A percentile compares a stretch with the other conserved stretches of the same genome.
Conservation (phyloP, 768 basidiomycete genomes). For the Lactarius akahatsu region DNA sequence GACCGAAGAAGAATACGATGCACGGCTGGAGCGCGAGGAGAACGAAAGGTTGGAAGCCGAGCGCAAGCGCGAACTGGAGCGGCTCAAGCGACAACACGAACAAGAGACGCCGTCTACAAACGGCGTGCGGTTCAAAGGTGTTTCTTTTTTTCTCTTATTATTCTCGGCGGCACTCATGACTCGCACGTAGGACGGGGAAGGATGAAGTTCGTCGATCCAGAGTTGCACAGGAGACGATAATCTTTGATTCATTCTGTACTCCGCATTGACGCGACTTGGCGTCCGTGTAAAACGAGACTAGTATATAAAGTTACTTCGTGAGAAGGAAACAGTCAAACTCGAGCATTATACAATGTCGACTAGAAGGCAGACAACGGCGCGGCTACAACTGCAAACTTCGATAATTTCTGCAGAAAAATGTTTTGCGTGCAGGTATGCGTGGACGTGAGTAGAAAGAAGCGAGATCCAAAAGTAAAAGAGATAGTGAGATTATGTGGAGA, state of each 20-base stretch:
- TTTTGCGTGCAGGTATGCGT: slow-evolving; percentile 28
- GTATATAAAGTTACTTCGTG: slow-evolving; percentile 27
- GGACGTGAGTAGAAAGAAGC: slow-evolving; percentile 24
- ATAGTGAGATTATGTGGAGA: slow-evolving; percentile 22
- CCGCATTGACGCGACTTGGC: slow-evolving; percentile 7
- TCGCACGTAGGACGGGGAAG: slow-evolving; percentile 51
- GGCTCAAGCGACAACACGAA: slow-evolving; percentile 43
- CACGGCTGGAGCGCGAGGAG: slow-evolving; percentile 65
- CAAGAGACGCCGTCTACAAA: slow-evolving; percentile 37
- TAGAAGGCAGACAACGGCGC: slow-evolving; percentile 2
- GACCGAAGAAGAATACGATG: slow-evolving; percentile 74
- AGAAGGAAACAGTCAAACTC: slow-evolving; percentile 14
- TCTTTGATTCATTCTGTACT: slow-evolving; percentile 7
- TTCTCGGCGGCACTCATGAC: slow-evolving; percentile 8
- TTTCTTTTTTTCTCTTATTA: slow-evolving; percentile 15
- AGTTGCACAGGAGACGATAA: slow-evolving; percentile 38
- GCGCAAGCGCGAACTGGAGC: slow-evolving; percentile 49
- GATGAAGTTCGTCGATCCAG: slow-evolving; percentile 69
- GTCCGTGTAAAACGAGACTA: slow-evolving; percentile 16
- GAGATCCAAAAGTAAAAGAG: slow-evolving; percentile 24
- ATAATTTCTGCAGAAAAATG: slow-evolving; percentile 20
- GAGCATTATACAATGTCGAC: slow-evolving; percentile 22
- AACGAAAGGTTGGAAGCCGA: slow-evolving; percentile 52
- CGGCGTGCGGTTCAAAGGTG: slow-evolving; percentile 68
- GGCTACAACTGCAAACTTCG: slow-evolving; percentile 22